Percentiles rank a stretch among this genome's conserved stretches.
phyloP scores from a whole-genome alignment of 1,139 yeast genomes.

The Suhomyces taliae region DNA sequence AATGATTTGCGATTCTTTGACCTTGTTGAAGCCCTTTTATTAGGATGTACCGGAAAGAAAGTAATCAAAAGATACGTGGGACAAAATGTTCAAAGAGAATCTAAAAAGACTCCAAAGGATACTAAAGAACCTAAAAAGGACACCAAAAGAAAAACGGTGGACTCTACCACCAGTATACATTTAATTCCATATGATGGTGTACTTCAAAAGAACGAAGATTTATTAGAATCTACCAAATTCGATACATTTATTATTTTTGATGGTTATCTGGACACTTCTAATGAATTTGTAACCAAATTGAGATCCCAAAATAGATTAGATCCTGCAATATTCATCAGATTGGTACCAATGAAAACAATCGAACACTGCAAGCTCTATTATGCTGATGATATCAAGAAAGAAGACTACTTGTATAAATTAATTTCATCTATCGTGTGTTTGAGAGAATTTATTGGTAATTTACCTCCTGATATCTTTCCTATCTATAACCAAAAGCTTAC shows the following conservation, averaged over 20 bases:
- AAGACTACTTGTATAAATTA: constrained; percentile 58
- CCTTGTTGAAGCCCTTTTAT: constrained; percentile 70
- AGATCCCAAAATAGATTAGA: constrained; percentile 33
- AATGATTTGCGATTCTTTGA: constrained; percentile 56
- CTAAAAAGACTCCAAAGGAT: constrained; percentile 24
- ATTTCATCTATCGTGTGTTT: constrained; percentile 83
- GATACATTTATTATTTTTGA: constrained; percentile 73
- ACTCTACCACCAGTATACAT: constrained; percentile 31
- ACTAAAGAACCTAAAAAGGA: constrained; percentile 11
- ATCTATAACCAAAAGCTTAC: constrained; percentile 67
- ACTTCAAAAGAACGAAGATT: constrained; percentile 28
- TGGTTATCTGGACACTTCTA: constrained; percentile 54
- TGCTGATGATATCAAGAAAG: constrained; percentile 24
- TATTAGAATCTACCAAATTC: constrained; percentile 35
- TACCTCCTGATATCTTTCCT: constrained; percentile 80
- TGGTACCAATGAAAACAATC: constrained; percentile 76
- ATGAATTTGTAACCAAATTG: constrained; percentile 29
- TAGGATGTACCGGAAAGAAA: constrained; percentile 64
- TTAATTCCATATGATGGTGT: constrained; percentile 46
- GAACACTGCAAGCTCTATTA: constrained; percentile 64
- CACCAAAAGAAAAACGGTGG: constrained; percentile 13
- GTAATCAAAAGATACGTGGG: constrained; percentile 67
- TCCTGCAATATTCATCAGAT: constrained; percentile 59
- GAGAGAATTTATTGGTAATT: constrained; percentile 77
- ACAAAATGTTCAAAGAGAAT: constrained; percentile 45